These are phyloP conservation scores for Oryza coarctata DNA, from an alignment of 176 grass and related monocot species.

Conservation along the genomic window DNA sequence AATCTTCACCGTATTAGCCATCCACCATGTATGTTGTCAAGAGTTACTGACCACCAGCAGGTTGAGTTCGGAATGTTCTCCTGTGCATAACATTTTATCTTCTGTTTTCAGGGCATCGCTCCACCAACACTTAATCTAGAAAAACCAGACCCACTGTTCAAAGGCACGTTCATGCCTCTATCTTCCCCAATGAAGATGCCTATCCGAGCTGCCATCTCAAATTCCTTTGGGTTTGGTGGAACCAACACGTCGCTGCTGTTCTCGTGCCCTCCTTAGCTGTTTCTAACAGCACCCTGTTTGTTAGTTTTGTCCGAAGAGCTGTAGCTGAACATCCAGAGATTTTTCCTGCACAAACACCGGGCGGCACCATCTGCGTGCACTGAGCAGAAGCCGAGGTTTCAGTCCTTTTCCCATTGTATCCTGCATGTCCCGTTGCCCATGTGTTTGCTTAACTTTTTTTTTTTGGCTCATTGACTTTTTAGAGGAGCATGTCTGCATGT, in stretches of 20 bases:
- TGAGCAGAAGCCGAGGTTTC: conserved; percentile 20
- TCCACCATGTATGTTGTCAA: conserved; percentile 59
- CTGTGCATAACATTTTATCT: not conserved
- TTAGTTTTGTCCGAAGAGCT: not conserved
- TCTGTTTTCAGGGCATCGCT: conserved; percentile 49
- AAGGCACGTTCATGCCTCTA: conserved; percentile 59
- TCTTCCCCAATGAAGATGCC: conserved; percentile 55
- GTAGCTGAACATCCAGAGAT: not conserved
- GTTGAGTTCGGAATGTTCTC: not conserved
- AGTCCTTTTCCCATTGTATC: not conserved
- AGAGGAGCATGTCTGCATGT: not conserved
- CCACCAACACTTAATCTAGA: conserved; percentile 82
- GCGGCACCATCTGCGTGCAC: conserved; percentile 24
- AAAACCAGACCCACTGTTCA: conserved; percentile 55
- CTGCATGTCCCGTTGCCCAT: not conserved
- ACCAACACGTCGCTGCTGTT: conserved; percentile 85
- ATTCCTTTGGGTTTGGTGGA: conserved; percentile 93
- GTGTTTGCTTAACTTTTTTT: not conserved
- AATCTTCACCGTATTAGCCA: conserved; percentile 78
- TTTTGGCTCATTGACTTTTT: not conserved
- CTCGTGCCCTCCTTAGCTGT: conserved; percentile 30
- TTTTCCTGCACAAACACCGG: not conserved
- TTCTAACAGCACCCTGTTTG: not conserved
- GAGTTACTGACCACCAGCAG: not conserved
- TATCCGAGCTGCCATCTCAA: conserved; percentile 74